Base-by-base conservation (phyloP, 1,139 yeast species). In the Pichia terricola region DNA sequence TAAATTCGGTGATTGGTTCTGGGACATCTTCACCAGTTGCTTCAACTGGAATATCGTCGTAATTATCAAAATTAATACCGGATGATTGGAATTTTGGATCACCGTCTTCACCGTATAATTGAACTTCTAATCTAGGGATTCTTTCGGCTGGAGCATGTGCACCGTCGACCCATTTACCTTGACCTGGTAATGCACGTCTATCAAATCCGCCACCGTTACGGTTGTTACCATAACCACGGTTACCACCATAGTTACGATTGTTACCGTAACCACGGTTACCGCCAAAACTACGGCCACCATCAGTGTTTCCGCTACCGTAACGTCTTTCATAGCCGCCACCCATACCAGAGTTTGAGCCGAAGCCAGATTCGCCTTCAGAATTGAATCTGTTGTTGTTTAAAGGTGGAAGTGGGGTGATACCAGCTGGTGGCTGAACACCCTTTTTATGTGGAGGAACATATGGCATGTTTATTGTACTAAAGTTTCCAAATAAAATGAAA, bases 11-110 rank as follows among this genome's bases (percentile, higher is more conserved):
- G 58, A 94, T 84, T 52, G 97, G 89, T 61, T 89, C 97, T 49
- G 98, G 98, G 45, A 88, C 96, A 51, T 84, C 79, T 41, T 83
- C 85, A 69, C 99, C 99, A 42, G 95, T 72, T 41, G 96, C 99
- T 68, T 91, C 97, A 54, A 91, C 96, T 50, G 98, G 98, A 55
- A 94, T 91, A 49, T 91, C 97, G 64, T 91, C 98, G 67, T 94
- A 91, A 72, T 87, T 88, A 67, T 91, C 99, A 63, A 91, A 91
- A 73, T 91, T 91, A 69, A 91, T 94, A 73, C 99, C 99, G 40
- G 96, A 85, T 42, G 94, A 81, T 72, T 85, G 96, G 75, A 81
- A 80, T 40, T 66, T 65, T 46, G 87, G 68, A 64, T 88, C 97
- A 45, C 89, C 95, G 41, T 81, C 77, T 43, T 79, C 79, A 58